A percentile compares a stretch with the other conserved stretches of the same genome.
phyloP scores from a whole-genome alignment of 1,284 basidiomycete genomes.

The Chalciporus sp. region DNA sequence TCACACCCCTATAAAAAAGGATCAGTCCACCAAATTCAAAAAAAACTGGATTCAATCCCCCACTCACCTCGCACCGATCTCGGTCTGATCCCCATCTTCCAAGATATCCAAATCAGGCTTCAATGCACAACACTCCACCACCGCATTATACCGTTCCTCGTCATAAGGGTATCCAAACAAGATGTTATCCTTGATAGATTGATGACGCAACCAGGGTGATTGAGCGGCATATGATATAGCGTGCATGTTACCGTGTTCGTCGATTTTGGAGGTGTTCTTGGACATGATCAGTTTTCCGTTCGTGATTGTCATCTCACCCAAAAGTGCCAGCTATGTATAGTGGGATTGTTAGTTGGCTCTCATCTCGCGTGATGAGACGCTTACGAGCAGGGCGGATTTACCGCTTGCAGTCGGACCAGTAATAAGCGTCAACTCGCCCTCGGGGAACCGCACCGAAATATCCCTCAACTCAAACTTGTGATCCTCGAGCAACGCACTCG shows the following conservation, averaged over 20 bases:
- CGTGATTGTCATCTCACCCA: constrained; percentile 36
- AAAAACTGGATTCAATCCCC: background rate
- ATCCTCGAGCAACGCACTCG: constrained; percentile 27
- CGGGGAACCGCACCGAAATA: constrained; percentile 60
- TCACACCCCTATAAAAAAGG: constrained; percentile 40
- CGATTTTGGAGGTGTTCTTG: constrained; percentile 42
- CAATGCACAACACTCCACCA: constrained; percentile 65
- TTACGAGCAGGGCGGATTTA: constrained; percentile 51
- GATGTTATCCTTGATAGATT: constrained; percentile 47
- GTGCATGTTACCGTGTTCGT: constrained; percentile 47
- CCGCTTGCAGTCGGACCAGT: constrained; percentile 69
- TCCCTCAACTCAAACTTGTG: constrained; percentile 59
- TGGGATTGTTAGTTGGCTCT: background rate
- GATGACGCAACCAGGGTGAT: constrained; percentile 60
- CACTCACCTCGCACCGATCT: constrained; percentile 36
- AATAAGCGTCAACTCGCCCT: constrained; percentile 55
- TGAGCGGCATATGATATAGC: constrained; percentile 62
- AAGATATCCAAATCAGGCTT: constrained; percentile 54
- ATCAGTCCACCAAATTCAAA: constrained; percentile 1
- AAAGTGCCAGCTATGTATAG: constrained; percentile 30
- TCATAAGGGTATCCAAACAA: constrained; percentile 48
- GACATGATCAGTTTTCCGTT: constrained; percentile 40
- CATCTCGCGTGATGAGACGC: constrained; percentile 1
- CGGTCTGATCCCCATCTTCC: constrained; percentile 42
- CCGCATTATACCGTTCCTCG: constrained; percentile 42